These are phyloP conservation scores for Aleurites moluccanus DNA, from an alignment of 441 rosid species.

Conservation along the genomic window DNA sequence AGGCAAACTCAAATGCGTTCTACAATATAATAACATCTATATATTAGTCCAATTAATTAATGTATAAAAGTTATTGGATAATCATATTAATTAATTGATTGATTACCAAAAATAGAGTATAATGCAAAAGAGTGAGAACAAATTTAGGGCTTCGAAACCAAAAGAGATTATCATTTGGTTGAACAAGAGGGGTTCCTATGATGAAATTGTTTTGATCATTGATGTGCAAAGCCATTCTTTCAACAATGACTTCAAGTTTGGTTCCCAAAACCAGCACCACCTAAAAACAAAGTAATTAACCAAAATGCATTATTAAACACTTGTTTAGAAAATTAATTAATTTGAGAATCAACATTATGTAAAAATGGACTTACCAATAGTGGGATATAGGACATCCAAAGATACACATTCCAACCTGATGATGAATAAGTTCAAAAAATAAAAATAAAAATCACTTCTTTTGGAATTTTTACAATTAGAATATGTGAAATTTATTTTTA, in stretches of 20 bases:
- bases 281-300: slow-evolving; percentile 10
- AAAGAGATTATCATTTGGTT: slow-evolving; percentile 32
- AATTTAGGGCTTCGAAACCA: slow-evolving; percentile 26
- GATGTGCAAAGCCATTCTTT: slow-evolving; percentile 38
- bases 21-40: slow-evolving; percentile 12
- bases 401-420: slow-evolving; percentile 31
- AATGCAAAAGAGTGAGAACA: slow-evolving; percentile 31
- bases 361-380: slow-evolving; percentile 24
- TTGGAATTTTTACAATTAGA: no score
- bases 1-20: slow-evolving; percentile 45
- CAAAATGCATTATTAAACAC: no score
- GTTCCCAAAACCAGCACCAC: slow-evolving; percentile 36
- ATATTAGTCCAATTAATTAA: not conserved
- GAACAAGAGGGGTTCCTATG: slow-evolving; percentile 33
- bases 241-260: slow-evolving; percentile 39
- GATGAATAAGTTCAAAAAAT: no score
- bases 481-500: no score
- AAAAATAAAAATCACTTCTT: no score
- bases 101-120: slow-evolving; percentile 29
- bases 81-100: not conserved
- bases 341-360: no score
- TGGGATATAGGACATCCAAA: slow-evolving; percentile 34
- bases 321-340: no score
- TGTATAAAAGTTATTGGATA: no score
- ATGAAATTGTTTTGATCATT: slow-evolving; percentile 15